A percentile compares a stretch with the other conserved stretches of the same genome.
Evolutionary conservation across 2,329 filamentous ascomycete species (phyloP).

Genomic region (Colletotrichum euphorbiae): DNA sequence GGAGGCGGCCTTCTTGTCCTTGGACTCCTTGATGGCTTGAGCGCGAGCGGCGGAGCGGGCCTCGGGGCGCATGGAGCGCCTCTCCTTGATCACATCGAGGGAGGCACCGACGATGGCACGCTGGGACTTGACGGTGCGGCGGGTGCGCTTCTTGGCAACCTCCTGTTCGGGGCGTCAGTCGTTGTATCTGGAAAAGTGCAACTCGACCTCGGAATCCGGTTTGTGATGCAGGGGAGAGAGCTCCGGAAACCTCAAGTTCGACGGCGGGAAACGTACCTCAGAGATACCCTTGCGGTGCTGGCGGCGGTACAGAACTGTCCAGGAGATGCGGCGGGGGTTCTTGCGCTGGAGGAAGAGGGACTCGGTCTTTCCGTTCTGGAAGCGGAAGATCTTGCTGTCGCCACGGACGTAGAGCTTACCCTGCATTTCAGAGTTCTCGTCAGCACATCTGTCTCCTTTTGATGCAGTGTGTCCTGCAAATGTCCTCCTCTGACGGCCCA

Average conservation of each 20-base stretch:
- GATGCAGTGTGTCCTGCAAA: not conserved
- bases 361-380: slow-evolving; percentile 99
- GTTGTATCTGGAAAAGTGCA: not conserved
- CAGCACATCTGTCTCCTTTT: slow-evolving; percentile 42
- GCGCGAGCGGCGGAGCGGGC: slow-evolving; percentile 91
- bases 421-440: slow-evolving; percentile 62
- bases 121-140: slow-evolving; percentile 98
- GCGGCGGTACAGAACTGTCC: slow-evolving; percentile 98
- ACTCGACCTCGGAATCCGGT: too few relatives aligned
- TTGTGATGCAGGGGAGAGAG: too few relatives aligned
- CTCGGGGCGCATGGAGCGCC: slow-evolving; percentile 93
- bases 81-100: slow-evolving; percentile 99
- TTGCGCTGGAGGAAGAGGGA: slow-evolving; percentile 99
- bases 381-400: slow-evolving; percentile 99
- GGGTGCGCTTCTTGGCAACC: slow-evolving; percentile 99
- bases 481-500: not conserved
- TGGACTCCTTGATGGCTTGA: slow-evolving; percentile 94
- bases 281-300: slow-evolving; percentile 99
- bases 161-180: slow-evolving; percentile 75
- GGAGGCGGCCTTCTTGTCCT: slow-evolving; percentile 95
- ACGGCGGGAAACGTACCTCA: slow-evolving; percentile 78
- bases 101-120: slow-evolving; percentile 99
- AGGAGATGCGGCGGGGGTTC: slow-evolving; percentile 99
- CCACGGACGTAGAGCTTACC: slow-evolving; percentile 99
- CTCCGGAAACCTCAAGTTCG: too few relatives aligned